phyloP scores from a whole-genome alignment of 2,329 filamentous ascomycete species.

The Hypoxylon rubiginosum region DNA sequence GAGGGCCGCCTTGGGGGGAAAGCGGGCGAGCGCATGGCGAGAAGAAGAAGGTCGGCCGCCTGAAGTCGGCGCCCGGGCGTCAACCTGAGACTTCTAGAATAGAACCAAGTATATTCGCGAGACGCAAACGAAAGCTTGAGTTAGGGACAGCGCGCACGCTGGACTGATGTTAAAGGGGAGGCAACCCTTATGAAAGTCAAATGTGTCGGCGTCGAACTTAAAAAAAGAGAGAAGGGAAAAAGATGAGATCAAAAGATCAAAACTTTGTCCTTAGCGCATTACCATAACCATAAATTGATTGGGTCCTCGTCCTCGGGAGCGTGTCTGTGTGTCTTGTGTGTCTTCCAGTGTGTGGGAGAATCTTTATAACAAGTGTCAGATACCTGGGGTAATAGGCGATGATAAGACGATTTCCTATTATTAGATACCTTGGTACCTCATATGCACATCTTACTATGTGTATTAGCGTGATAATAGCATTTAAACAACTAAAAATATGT shows the following conservation, averaged over 20 bases:
- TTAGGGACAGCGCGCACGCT: slow-evolving; percentile 17
- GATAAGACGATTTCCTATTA: slow-evolving; percentile 4
- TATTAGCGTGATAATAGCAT: neutral
- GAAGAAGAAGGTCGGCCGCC: slow-evolving; percentile 40
- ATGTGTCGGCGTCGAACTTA: slow-evolving; percentile 22
- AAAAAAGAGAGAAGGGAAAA: neutral
- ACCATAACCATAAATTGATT: slow-evolving; percentile 8
- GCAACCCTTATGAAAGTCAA: slow-evolving; percentile 26
- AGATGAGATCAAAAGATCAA: neutral
- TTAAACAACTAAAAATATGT: neutral
- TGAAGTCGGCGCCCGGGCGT: slow-evolving; percentile 43
- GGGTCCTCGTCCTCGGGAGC: neutral
- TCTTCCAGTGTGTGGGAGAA: neutral
- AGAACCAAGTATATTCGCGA: slow-evolving; percentile 20
- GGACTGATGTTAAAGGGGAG: slow-evolving; percentile 10
- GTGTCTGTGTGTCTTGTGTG: too few species aligned
- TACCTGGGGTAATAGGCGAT: neutral
- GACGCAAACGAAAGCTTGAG: neutral
- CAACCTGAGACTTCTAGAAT: slow-evolving; percentile 23
- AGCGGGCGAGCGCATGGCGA: slow-evolving; percentile 56
- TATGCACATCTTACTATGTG: neutral
- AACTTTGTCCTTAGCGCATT: slow-evolving; percentile 11
- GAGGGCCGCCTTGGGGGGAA: slow-evolving; percentile 61
- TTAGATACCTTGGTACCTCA: neutral
- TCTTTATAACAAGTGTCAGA: slow-evolving; percentile 4